These are phyloP conservation scores for Gastrodia elata DNA, from an alignment of 106 monocot genomes.

Conservation along the genomic window DNA sequence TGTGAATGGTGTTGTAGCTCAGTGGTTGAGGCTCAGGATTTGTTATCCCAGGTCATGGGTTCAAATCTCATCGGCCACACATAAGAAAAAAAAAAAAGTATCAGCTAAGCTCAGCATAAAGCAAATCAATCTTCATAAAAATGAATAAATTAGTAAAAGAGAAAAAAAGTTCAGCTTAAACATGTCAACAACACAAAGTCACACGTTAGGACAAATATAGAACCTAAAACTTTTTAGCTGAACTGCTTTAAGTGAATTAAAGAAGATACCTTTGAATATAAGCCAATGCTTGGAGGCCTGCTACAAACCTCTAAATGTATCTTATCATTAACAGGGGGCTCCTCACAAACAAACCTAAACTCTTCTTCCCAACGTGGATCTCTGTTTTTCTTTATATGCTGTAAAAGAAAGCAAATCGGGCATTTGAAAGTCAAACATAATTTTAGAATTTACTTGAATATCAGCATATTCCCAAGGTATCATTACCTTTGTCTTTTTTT, in stretches of 20 bases:
- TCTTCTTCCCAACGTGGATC: slow-evolving; percentile 90
- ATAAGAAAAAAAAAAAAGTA: too few species aligned
- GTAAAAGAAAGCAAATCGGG: slow-evolving; percentile 6
- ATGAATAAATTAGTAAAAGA: neutral
- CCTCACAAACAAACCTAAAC: slow-evolving; percentile 70
- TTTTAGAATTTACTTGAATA: neutral
- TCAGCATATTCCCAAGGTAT: too few species aligned
- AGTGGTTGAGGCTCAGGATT: too few species aligned
- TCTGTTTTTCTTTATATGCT: slow-evolving; percentile 90
- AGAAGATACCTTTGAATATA: slow-evolving; percentile 67
- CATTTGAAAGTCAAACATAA: neutral
- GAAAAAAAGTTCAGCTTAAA: neutral
- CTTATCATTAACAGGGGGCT: slow-evolving; percentile 72
- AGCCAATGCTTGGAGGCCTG: slow-evolving; percentile 52
- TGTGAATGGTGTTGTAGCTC: too few species aligned
- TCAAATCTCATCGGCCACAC: too few species aligned
- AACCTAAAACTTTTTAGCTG: neutral
- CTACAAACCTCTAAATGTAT: slow-evolving; percentile 78
- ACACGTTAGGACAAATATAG: too few species aligned
- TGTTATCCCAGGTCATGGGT: too few species aligned
- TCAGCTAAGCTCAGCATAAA: neutral
- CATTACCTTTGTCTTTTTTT: slow-evolving; percentile 90
- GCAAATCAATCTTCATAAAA: neutral
- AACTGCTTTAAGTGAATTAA: neutral
- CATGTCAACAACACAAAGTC: too few species aligned